phyloP scores from a whole-genome alignment of 2,329 filamentous ascomycete species.

The Ophidiomyces ophidiicola region DNA sequence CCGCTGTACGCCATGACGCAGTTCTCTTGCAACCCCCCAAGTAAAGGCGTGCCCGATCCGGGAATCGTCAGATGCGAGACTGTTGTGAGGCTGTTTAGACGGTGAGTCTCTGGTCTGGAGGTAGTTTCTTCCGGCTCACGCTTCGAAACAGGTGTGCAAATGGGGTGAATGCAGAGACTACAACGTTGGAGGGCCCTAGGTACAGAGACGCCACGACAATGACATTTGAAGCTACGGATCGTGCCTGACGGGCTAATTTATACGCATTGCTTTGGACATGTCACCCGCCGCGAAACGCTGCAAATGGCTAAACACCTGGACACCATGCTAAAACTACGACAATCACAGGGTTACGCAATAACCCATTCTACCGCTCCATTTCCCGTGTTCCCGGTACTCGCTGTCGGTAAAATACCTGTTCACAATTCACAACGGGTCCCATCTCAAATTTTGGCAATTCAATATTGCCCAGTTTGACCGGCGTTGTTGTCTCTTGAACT shows the following conservation, averaged over 20 bases:
- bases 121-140: conserved; percentile 4
- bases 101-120: conserved; percentile 33
- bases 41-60: conserved; percentile 31
- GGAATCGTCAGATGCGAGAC: conserved; percentile 42
- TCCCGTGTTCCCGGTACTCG: too few species aligned
- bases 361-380: too few species aligned
- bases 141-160: conserved; percentile 33
- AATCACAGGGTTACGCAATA: too few species aligned
- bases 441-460: conserved; percentile 27
- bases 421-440: conserved; percentile 47
- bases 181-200: conserved; percentile 40
- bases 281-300: too few species aligned
- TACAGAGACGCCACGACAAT: neutral
- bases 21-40: conserved; percentile 47
- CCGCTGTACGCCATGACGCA: conserved; percentile 48
- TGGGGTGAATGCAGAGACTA: conserved; percentile 50
- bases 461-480: neutral
- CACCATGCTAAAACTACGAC: conserved; percentile 2
- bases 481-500: conserved; percentile 6
- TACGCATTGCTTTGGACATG: conserved; percentile 4
- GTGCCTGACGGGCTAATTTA: neutral
- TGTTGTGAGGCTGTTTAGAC: conserved; percentile 47
- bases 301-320: neutral
- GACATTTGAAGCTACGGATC: neutral
- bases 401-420: conserved; percentile 47